Evolutionary conservation across 164 flowering plant species (phyloP), one percentile per base, ranked within the genome.

Genomic region (Aristolochia californica): DNA sequence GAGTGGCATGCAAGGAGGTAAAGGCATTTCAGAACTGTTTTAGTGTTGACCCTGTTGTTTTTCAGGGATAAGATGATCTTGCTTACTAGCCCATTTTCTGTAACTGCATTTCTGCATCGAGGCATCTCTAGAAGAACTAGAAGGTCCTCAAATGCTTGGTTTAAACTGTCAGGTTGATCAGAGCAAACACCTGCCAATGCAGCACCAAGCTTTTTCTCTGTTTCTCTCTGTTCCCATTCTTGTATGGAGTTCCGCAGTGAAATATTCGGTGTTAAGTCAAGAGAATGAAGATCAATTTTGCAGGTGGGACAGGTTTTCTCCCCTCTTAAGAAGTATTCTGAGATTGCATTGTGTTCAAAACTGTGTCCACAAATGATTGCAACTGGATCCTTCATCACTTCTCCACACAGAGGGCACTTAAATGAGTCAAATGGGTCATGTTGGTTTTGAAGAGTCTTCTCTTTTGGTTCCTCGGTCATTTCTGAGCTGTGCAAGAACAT

Each of bases 1-100:
- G 58, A 17, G 25, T 55, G 20, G 47, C 56, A 45, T 25, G 64
- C 62, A 55, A 70, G 70, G 50, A 58, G 40, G 53, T 44, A 45
- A 26, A 70, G 74, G 40, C 73, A 66, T 65, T 66, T 70, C 13
- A 66, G 64, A 50, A 58, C 67, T 53, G 74, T 67, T 50, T 58
- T 62, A 48, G 34, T 59, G 48, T 66, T 70, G 26, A 45, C 26
- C 5, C 18, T 43, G 5, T 23, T 47, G 12, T 17, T 40, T 56
- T 62, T 62, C 13, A 70, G 30, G 21, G 58, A 21, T 45, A 28
- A n/a, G 40, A 62, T 67, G 7, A 66, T 66, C 45, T 59, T 66
- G 20, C 70, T 57, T 16, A 70, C 20, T 9, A 66, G 58, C 16
- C 58, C 66, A 22, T 62, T 49, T 23, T 62, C 64, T 45, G 67